These are phyloP conservation scores for Coelastrella sp. DNA, from an alignment of 139 green algal genomes.

Conservation along the genomic window DNA sequence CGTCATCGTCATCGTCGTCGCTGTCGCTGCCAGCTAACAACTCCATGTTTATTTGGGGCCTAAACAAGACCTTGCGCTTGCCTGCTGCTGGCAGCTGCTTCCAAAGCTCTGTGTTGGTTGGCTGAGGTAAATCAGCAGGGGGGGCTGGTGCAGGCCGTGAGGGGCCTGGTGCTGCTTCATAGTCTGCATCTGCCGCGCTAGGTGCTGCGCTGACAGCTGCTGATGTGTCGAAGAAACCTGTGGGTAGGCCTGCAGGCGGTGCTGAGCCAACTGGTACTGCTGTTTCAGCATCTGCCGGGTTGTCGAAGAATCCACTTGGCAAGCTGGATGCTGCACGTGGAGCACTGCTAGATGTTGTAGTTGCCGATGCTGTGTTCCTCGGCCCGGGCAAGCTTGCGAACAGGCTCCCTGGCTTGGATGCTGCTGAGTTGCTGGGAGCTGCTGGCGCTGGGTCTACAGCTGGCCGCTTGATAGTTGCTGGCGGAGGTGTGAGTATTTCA, in stretches of 20 bases:
- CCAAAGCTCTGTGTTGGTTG: conserved; percentile 19
- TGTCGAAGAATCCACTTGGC: conserved; percentile 19
- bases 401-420: neutral
- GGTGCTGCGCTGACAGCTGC: neutral
- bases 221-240: conserved; percentile 7
- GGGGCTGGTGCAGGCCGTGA: neutral
- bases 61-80: conserved; percentile 51
- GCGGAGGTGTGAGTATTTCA: neutral
- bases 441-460: neutral
- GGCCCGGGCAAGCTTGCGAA: neutral
- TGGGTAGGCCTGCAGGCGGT: neutral
- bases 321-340: neutral
- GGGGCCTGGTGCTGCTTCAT: neutral
- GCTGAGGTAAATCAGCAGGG: conserved; percentile 22
- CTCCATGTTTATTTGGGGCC: conserved; percentile 54
- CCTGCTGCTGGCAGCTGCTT: conserved; percentile 40
- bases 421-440: neutral
- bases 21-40: conserved; percentile 51
- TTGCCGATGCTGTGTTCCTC: neutral
- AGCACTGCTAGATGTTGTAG: neutral
- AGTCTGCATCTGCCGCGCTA: neutral
- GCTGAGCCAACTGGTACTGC: neutral
- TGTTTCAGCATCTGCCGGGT: neutral
- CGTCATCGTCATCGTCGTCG: conserved; percentile 56
- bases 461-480: neutral